Evolutionary conservation across 495 filamentous ascomycete genomes (phyloP), one percentile per base, ranked within the genome.

Genomic region (Neurospora tetrasperma): DNA sequence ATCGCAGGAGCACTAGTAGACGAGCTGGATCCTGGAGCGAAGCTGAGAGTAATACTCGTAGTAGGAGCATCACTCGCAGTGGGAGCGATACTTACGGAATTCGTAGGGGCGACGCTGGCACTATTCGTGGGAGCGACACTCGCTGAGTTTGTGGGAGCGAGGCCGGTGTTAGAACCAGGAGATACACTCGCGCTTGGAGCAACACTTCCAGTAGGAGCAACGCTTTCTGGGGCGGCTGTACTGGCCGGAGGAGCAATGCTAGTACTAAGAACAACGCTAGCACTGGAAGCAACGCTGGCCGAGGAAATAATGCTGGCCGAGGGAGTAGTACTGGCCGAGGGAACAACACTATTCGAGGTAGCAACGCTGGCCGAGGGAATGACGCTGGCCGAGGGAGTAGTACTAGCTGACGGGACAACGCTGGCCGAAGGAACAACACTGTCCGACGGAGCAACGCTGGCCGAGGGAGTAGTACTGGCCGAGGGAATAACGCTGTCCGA

Each of bases 311-410:
- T 3, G 2, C 20, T 54, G 0, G 9, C 20, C 9, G 10, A 23
- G 4, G 20, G 20, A 12, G 10, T 4, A 23, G 23, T 2, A 2
- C 46, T 54, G 4, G 6, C 4, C 4, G 10, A 12, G 10, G 46
- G 20, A 48, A n/a, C n/a, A n/a, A 48, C 0, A 20, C 44, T 48
- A 7, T 0, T 18, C 8, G 44, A 48, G 3, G 44, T n/a, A 12
- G 0, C n/a, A 23, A 48, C 0, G 0, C n/a, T 20, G n/a, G 0
- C 46, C 20, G 46, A 48, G 46, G 46, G n/a, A 5, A 3, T 10
- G 10, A 20, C 3, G 3, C 43, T 46, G 2, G 2, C 27, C 27
- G 27, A 31, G 27, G 2, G 27, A 2, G 2, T 31, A 31, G 2
- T 2, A 2, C 27, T 31, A 2, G 2, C 27, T 2, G 27, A 31